Base-by-base conservation (phyloP, 257 asterid species). In the Gentiana dahurica region DNA sequence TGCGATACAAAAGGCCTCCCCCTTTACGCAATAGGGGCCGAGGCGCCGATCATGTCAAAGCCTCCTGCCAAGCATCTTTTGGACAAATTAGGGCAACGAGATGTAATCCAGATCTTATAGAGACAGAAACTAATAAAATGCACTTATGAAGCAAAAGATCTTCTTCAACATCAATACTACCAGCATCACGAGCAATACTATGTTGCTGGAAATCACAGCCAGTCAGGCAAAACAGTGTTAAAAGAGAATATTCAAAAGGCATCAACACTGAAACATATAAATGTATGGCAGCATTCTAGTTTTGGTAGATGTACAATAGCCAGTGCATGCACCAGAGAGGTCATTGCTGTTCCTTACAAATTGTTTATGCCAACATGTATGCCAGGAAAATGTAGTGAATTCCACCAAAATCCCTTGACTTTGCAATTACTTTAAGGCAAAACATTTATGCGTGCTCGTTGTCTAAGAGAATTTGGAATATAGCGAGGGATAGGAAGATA, bases 161-260 rank as follows among this genome's bases (percentile, higher is more conserved):
- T 65, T 85, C 97, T 66, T 79, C 87, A 65, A 85, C 72, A 77
- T 92, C 86, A 33, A 80, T 54, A 69, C 97, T 85, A 60, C 94
- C 94, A 79, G 97, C 94, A 78, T 92, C 97, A 55, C 98, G 98
- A 68, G 97, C 77, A 58, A 77, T 79, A 71, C 98, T 61, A 92
- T 81, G 72, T 92, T 92, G 56, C 98, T 92, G 88, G 59, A 56
- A 58, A 61, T 32, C 37, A 47, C 3, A 38, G 49, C 57, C 59
- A 57, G 60, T 59, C n/a, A 71, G 57, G 51, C 65, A 65, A 68
- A 81, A 55, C 47, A 35, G 58, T 41, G 7, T 47, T 53, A 34
- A 57, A 49, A 24, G 24, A 24, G 5, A 36, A 45, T 36, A 37
- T 6, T 52, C 54, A 12, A 47, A 58, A 62, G 1, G 51, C 48